Base-by-base conservation (phyloP, 495 filamentous ascomycete species). In the Hypomontagnella submonticulosa region DNA sequence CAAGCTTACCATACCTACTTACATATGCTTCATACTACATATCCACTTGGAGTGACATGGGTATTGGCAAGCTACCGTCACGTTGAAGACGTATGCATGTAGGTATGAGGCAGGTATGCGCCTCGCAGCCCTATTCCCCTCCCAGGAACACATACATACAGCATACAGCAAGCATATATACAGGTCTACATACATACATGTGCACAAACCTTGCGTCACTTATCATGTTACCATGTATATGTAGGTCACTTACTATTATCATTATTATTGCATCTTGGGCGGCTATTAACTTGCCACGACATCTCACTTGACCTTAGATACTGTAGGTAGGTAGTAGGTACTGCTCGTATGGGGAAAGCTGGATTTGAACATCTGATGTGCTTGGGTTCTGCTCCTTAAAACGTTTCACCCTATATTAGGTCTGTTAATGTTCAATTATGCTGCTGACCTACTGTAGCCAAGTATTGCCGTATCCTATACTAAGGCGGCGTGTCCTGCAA, bases 91-190 rank as follows among this genome's bases (percentile, higher is more conserved):
- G 57, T 57, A 54, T 3, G 20, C 46, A 67, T 43, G 42, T 51
- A 63, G 1, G 38, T 60, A 58, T 37, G 47, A 58, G 41, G 23
- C 10, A 42, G 38, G 41, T 59, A 55, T 46, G 63, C 63, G 61
- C 63, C 63, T 67, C 40, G 64, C 64, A 67, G 64, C 64, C 64
- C 64, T 67, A 67, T 63, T 50, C 54, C 60, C 43, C 43, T 40
- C 54, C 47, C 46, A 48, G 48, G 40, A 57, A 62, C 51, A 44
- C 52, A 62, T 57, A 49, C 47, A n/a, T 30, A 50, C 46, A 33
- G 33, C 18, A 42, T 48, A 19, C 33, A 47, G 20, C 36, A 38
- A 13, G 36, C n/a, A 38, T 38, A 34, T 34, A 34, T 4, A 13
- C 36, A 38, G 10, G 36, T 11, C 9, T 10, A 38, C 36, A 13